These are phyloP conservation scores for Elsinoe batatas DNA, from an alignment of 2,329 filamentous ascomycete species.

Conservation along the genomic window DNA sequence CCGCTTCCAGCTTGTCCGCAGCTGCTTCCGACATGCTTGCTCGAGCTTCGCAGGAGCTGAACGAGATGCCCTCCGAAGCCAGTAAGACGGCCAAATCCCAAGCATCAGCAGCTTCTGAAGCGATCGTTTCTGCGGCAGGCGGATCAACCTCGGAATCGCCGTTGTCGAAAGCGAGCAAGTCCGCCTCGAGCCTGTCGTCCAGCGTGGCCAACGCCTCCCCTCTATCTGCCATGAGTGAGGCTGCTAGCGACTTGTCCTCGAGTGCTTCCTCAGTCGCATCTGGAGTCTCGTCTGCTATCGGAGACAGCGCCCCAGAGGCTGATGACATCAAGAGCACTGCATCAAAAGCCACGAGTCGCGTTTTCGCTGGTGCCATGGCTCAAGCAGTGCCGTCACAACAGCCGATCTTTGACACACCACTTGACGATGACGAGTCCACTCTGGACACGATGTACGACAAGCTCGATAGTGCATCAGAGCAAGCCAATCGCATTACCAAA, in stretches of 20 bases:
- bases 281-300: slow-evolving; percentile 25
- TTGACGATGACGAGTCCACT: slow-evolving; percentile 37
- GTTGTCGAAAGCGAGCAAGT: slow-evolving; percentile 21
- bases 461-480: slow-evolving; percentile 43
- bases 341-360: slow-evolving; percentile 30
- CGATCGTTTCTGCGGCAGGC: neutral
- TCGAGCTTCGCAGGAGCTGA: neutral
- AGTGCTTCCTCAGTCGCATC: slow-evolving; percentile 18
- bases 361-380: slow-evolving; percentile 46
- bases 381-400: slow-evolving; percentile 40
- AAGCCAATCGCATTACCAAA: slow-evolving; percentile 44
- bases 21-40: slow-evolving; percentile 8
- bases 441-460: slow-evolving; percentile 44
- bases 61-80: slow-evolving; percentile 4
- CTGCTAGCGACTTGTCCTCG: slow-evolving; percentile 14
- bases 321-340: slow-evolving; percentile 7
- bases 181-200: slow-evolving; percentile 19
- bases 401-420: slow-evolving; percentile 40
- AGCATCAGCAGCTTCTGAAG: slow-evolving; percentile 3
- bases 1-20: slow-evolving; percentile 8
- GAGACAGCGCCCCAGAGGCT: slow-evolving; percentile 17
- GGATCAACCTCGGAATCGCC: neutral
- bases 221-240: neutral
- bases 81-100: slow-evolving; percentile 1
- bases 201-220: slow-evolving; percentile 15